Conservation (phyloP, 2,329 filamentous ascomycete species). For the Aspergillus pseudonomiae region DNA sequence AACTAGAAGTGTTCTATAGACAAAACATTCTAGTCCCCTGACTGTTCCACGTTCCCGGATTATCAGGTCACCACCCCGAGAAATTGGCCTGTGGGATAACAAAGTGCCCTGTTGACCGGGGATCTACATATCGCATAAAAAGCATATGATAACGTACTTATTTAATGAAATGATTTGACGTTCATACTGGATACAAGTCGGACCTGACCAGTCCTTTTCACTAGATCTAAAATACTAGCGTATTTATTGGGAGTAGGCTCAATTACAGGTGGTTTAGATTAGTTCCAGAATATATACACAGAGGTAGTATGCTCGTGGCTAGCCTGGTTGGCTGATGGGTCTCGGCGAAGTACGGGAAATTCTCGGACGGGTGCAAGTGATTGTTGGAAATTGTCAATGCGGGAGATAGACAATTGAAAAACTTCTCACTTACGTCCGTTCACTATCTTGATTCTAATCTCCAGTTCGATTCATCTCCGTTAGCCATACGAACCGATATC, state of each 20-base stretch:
- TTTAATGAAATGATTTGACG: conserved; percentile 32
- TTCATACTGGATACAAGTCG: conserved; percentile 2
- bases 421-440: neutral
- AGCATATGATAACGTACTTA: conserved; percentile 30
- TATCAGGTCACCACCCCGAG: conserved; percentile 11
- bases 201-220: neutral
- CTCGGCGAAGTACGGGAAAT: neutral
- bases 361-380: neutral
- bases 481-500: neutral
- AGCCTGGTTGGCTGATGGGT: neutral
- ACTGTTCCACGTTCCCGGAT: conserved; percentile 13
- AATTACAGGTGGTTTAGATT: neutral
- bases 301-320: neutral
- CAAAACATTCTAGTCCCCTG: conserved; percentile 17
- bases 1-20: conserved; percentile 40
- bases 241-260: neutral
- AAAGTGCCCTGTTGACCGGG: conserved; percentile 15
- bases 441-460: no score
- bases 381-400: neutral
- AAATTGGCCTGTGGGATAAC: conserved; percentile 10
- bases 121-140: conserved; percentile 24
- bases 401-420: neutral
- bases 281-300: no score
- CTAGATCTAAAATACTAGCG: neutral
- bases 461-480: neutral